Conservation (phyloP, 2,329 filamentous ascomycete genomes). For the Penicillium verrucosum region DNA sequence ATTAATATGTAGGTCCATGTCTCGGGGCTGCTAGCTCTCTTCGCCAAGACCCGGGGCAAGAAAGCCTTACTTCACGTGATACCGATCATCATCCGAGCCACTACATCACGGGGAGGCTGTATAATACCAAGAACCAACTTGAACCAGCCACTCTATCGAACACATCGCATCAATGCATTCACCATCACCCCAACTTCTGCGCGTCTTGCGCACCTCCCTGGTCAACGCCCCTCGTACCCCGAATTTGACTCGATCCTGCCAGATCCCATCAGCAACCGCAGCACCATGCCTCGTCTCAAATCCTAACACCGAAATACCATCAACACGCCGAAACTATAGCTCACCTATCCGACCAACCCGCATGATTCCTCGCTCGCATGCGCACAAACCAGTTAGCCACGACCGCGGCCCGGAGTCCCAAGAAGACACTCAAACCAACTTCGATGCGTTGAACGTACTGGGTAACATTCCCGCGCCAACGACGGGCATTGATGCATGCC, state of each 20-base stretch:
- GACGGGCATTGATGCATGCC: conserved; percentile 79
- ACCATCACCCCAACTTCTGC: conserved; percentile 43
- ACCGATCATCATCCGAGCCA: not conserved
- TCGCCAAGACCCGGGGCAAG: conserved; percentile 5
- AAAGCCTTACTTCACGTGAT: conserved; percentile 4
- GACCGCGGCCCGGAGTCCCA: conserved; percentile 60
- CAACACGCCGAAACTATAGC: conserved; percentile 25
- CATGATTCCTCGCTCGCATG: conserved; percentile 33
- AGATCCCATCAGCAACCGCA: conserved; percentile 5
- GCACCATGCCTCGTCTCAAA: conserved; percentile 5
- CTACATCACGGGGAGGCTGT: not conserved
- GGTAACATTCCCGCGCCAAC: conserved; percentile 71
- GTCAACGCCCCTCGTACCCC: conserved; percentile 11
- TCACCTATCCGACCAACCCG: conserved; percentile 28
- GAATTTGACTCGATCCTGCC: conserved; percentile 13
- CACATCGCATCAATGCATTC: conserved; percentile 31
- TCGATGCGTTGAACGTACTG: conserved; percentile 74
- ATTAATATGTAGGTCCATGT: not conserved
- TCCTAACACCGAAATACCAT: not conserved
- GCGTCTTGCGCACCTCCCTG: conserved; percentile 40
- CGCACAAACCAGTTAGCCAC: conserved; percentile 42
- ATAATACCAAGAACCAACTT: not conserved
- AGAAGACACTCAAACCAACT: conserved; percentile 68
- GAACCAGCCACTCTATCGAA: not conserved
- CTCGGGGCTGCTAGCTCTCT: not conserved